Conservation (phyloP, 345 rosid species). For the Arabis alpina region DNA sequence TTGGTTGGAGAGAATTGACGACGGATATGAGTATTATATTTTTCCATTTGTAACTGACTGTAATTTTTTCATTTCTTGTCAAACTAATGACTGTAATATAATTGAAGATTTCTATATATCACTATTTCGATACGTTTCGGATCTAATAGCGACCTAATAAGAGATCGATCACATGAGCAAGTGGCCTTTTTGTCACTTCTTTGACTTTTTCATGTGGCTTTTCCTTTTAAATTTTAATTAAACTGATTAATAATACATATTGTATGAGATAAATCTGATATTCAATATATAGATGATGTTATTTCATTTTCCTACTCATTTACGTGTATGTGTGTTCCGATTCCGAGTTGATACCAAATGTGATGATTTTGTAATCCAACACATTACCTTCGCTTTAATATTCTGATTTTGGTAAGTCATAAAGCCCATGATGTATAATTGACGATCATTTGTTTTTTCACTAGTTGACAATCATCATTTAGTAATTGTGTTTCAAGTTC, state of each 20-base stretch:
- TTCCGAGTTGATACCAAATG: conserved; percentile 5
- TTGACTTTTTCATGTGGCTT: conserved; percentile 33
- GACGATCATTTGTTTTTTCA: not conserved
- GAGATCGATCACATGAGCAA: conserved; percentile 30
- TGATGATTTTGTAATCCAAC: conserved; percentile 8
- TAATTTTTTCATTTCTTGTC: not conserved
- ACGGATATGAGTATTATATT: conserved; percentile 14
- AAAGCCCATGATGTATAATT: conserved; percentile 18
- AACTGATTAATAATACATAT: not conserved
- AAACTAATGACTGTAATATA: not conserved
- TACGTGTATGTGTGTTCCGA: not conserved
- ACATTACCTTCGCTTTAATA: conserved; percentile 5
- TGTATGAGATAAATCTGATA: not conserved
- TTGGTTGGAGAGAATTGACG: conserved; percentile 36
- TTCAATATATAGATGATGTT: not conserved
- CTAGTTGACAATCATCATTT: conserved; percentile 7
- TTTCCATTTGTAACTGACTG: not conserved
- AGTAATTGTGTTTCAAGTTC: conserved; percentile 2
- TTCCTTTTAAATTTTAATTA: not conserved
- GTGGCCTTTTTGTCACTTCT: conserved; percentile 25
- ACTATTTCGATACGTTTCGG: conserved; percentile 1
- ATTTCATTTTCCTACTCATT: conserved; percentile 19
- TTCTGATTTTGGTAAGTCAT: conserved; percentile 27
- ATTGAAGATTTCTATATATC: conserved; percentile 7
- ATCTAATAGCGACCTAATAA: not conserved